Conservation (phyloP, 2,329 filamentous ascomycete species). For the Colletotrichum sansevieriae region DNA sequence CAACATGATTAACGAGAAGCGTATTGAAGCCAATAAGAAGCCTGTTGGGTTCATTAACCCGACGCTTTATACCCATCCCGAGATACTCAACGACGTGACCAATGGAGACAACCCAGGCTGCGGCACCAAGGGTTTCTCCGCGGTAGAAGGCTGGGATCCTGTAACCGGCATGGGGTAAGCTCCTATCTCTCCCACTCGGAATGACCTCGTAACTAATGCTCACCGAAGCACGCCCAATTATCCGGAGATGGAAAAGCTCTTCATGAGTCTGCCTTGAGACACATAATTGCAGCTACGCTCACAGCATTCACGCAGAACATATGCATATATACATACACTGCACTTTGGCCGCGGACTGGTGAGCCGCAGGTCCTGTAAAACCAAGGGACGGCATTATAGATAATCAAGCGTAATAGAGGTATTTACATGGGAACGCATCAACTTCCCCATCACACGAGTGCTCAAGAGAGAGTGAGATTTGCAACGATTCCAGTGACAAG, state of each 20-base stretch:
- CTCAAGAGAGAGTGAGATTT: not conserved
- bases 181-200: not conserved
- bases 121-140: conserved; percentile 48
- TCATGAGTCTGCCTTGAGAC: conserved; percentile 39
- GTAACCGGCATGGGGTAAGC: conserved; percentile 39
- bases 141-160: conserved; percentile 41
- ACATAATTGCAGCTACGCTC: conserved; percentile 5
- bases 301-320: conserved; percentile 18
- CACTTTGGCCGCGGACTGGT: conserved; percentile 16
- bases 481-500: too few relatives aligned
- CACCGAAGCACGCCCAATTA: conserved; percentile 40
- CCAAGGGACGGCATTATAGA: conserved; percentile 23
- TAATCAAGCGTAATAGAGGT: conserved; percentile 39
- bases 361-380: conserved; percentile 23
- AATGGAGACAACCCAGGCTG: conserved; percentile 50
- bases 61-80: conserved; percentile 46
- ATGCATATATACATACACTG: conserved; percentile 18
- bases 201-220: not conserved
- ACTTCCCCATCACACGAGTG: not conserved
- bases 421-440: conserved; percentile 12
- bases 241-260: conserved; percentile 41
- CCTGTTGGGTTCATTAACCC: conserved; percentile 45
- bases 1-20: conserved; percentile 50
- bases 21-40: conserved; percentile 47
- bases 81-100: conserved; percentile 49